Conservation (phyloP, 1,284 basidiomycete genomes). For the Malassezia nana region DNA sequence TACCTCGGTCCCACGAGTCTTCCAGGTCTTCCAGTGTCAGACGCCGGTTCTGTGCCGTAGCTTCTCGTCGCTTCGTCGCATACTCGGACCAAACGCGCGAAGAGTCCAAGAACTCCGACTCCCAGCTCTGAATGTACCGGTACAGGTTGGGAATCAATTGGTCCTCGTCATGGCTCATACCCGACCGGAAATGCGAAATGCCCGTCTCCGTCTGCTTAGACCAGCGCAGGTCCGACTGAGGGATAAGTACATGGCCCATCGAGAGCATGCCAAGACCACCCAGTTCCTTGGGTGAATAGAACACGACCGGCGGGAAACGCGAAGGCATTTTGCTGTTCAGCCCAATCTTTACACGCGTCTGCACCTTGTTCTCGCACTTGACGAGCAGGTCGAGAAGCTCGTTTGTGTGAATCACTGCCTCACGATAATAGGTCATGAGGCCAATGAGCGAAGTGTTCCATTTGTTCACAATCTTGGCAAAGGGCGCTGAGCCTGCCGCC, state of each 20-base stretch:
- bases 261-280: slow-evolving; percentile 98
- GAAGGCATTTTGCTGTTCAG: slow-evolving; percentile 99
- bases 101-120: slow-evolving; percentile 94
- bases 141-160: slow-evolving; percentile 74
- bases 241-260: slow-evolving; percentile 97
- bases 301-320: slow-evolving; percentile 75
- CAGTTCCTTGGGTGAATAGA: slow-evolving; percentile 45
- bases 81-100: slow-evolving; percentile 99
- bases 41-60: slow-evolving; percentile 90
- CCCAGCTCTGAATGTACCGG: slow-evolving; percentile 97
- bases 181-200: slow-evolving; percentile 88
- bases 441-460: slow-evolving; percentile 74
- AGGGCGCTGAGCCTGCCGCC: slow-evolving; percentile 96
- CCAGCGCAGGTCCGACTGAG: slow-evolving; percentile 92
- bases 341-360: slow-evolving; percentile 98
- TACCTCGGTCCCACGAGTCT: slow-evolving; percentile 95
- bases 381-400: slow-evolving; percentile 57
- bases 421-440: slow-evolving; percentile 89
- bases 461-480: slow-evolving; percentile 99
- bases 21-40: slow-evolving; percentile 95
- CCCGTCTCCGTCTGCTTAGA: slow-evolving; percentile 89
- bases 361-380: slow-evolving; percentile 51
- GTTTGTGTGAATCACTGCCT: slow-evolving; percentile 96
- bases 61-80: slow-evolving; percentile 98
- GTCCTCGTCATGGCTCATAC: slow-evolving; percentile 68